A percentile compares a stretch with the other conserved stretches of the same genome.
Evolutionary conservation across 2,329 filamentous ascomycete genomes (phyloP).

Genomic region (Diaporthe vaccinii): DNA sequence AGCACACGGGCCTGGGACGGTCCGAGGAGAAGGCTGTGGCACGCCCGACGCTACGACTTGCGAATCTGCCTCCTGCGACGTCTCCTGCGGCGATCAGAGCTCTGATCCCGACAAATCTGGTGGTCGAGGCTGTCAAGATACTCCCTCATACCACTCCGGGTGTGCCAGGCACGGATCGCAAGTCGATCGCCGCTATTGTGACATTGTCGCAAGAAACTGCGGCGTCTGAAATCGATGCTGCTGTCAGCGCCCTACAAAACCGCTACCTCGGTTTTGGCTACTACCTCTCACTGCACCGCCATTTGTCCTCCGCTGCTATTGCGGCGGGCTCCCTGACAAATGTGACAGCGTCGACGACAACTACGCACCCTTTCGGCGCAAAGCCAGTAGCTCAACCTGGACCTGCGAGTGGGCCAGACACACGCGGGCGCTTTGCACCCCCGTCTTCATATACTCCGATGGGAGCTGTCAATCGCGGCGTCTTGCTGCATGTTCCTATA

Average conservation of each 20-base stretch:
- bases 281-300: conserved; percentile 83
- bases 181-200: conserved; percentile 82
- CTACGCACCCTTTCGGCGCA: conserved; percentile 82
- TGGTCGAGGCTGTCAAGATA: conserved; percentile 81
- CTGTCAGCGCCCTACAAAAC: conserved; percentile 84
- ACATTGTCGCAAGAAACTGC: conserved; percentile 85
- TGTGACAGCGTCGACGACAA: conserved; percentile 59
- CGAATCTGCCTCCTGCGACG: conserved; percentile 71
- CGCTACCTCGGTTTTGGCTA: conserved; percentile 88
- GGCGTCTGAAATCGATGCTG: conserved; percentile 84
- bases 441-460: conserved; percentile 74
- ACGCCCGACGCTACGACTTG: conserved; percentile 73
- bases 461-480: conserved; percentile 58
- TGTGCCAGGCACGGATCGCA: conserved; percentile 71
- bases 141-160: conserved; percentile 66
- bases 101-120: conserved; percentile 70
- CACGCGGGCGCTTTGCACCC: conserved; percentile 75
- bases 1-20: conserved; percentile 57
- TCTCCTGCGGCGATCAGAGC: conserved; percentile 72
- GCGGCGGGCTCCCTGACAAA: conserved; percentile 51
- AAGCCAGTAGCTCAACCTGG: conserved; percentile 68
- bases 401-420: conserved; percentile 45
- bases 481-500: conserved; percentile 77
- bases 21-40: conserved; percentile 71
- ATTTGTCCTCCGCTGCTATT: conserved; percentile 83